phyloP scores from a whole-genome alignment of 352 stramenopile genomes.

The Halophytophthora polymorphica region DNA sequence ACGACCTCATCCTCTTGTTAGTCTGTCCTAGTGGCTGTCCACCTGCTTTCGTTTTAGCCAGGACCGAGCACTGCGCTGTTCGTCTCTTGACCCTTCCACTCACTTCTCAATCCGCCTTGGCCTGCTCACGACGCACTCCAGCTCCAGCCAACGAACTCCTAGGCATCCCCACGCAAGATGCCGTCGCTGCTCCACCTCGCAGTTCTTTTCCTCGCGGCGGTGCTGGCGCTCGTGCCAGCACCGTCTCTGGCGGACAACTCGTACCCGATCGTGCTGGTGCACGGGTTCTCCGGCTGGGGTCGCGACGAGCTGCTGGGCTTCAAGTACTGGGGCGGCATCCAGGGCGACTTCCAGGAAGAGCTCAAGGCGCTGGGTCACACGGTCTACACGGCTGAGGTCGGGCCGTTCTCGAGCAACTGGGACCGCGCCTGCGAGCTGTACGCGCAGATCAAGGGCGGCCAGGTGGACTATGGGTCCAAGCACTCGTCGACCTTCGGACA shows the following conservation, averaged over 20 bases:
- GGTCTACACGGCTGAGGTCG: slow-evolving; percentile 46
- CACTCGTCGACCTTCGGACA: slow-evolving; percentile 38
- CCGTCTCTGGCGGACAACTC: slow-evolving; percentile 33
- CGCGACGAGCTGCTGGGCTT: slow-evolving; percentile 37
- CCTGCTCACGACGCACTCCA: no score
- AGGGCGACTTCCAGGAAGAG: slow-evolving; percentile 40
- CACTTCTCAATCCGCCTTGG: slow-evolving; percentile 21
- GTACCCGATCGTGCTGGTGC: slow-evolving; percentile 50
- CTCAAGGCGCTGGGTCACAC: slow-evolving; percentile 38
- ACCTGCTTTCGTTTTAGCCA: no score
- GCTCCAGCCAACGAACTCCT: no score
- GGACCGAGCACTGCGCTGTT: not conserved
- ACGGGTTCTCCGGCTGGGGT: slow-evolving; percentile 48
- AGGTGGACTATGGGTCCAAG: slow-evolving; percentile 42
- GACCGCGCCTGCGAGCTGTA: slow-evolving; percentile 64
- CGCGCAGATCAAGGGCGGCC: slow-evolving; percentile 52
- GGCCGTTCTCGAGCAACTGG: slow-evolving; percentile 59
- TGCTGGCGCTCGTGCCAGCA: slow-evolving; percentile 24
- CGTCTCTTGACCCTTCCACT: slow-evolving; percentile 7
- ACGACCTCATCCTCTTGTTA: no score
- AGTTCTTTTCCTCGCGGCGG: slow-evolving; percentile 7
- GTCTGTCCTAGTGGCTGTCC: no score
- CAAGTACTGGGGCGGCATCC: slow-evolving; percentile 52
- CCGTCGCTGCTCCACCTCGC: slow-evolving; percentile 11
- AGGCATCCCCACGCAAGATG: slow-evolving; percentile 10